These are phyloP conservation scores for Fusarium equiseti DNA, from an alignment of 2,329 filamentous ascomycete species.

Conservation along the genomic window DNA sequence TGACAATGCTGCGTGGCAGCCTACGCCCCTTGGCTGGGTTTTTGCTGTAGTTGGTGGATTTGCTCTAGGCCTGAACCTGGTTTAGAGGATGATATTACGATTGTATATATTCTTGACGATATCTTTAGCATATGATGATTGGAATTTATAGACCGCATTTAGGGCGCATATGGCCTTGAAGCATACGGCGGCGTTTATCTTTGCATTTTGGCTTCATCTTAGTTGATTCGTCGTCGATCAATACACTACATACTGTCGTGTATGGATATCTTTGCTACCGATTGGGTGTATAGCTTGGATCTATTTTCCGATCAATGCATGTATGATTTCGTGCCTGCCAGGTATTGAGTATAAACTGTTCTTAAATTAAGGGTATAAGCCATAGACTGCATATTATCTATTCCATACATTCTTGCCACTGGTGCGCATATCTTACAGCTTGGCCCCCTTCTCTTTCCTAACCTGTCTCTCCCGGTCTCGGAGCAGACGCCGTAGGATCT, in stretches of 20 bases:
- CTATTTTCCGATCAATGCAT: background rate
- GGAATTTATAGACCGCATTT: slow-evolving; percentile 31
- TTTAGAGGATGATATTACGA: slow-evolving; percentile 27
- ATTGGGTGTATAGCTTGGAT: background rate
- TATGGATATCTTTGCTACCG: no score
- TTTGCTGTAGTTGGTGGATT: slow-evolving; percentile 40
- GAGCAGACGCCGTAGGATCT: slow-evolving; percentile 77
- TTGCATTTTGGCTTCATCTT: background rate
- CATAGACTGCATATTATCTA: background rate
- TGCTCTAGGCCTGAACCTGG: slow-evolving; percentile 43
- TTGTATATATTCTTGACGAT: slow-evolving; percentile 35
- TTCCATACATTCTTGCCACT: background rate
- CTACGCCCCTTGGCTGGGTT: slow-evolving; percentile 31
- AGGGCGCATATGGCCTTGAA: slow-evolving; percentile 5
- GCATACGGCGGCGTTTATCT: slow-evolving; percentile 37
- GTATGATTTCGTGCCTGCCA: background rate
- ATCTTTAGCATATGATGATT: slow-evolving; percentile 22
- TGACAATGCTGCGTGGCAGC: slow-evolving; percentile 38
- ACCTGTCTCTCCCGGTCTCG: slow-evolving; percentile 80
- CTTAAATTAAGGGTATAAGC: slow-evolving; percentile 1
- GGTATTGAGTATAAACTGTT: background rate
- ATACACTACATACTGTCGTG: background rate
- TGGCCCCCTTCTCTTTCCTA: slow-evolving; percentile 73
- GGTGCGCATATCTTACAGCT: slow-evolving; percentile 64
- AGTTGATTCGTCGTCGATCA: background rate